Percentiles rank a stretch among this genome's conserved stretches.
Conservation (phyloP, 805 yeast species). For the Wickerhamomyces chambardii region DNA sequence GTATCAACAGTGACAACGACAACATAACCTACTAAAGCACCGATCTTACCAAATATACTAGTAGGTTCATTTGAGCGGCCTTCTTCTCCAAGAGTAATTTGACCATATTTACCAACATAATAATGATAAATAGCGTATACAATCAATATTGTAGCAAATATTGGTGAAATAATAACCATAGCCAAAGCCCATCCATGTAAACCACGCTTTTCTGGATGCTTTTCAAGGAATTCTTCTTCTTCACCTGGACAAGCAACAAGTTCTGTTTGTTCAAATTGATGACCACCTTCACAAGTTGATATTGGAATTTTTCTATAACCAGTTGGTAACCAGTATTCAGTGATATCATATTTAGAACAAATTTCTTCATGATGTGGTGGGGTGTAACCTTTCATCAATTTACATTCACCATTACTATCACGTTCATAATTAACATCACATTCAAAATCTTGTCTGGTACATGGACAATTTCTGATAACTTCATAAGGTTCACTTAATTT, state of each 20-base stretch:
- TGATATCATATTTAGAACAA: conserved; percentile 46
- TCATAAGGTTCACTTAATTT: conserved; percentile 50
- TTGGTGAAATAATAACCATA: conserved; percentile 47
- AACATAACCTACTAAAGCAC: conserved; percentile 20
- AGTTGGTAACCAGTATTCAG: conserved; percentile 80
- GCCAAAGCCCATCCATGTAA: conserved; percentile 46
- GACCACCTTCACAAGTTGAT: conserved; percentile 82
- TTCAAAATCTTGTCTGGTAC: conserved; percentile 83
- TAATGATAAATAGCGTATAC: conserved; percentile 71
- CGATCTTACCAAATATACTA: conserved; percentile 46
- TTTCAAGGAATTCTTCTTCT: conserved; percentile 46
- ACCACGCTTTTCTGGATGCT: conserved; percentile 45
- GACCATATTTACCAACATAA: conserved; percentile 79
- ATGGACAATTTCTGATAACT: conserved; percentile 60
- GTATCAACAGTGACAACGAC: conserved; percentile 19
- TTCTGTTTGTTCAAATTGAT: conserved; percentile 53
- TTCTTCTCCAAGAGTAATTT: conserved; percentile 74
- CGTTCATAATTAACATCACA: conserved; percentile 83
- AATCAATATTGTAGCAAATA: conserved; percentile 37
- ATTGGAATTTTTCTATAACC: conserved; percentile 86
- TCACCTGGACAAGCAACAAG: conserved; percentile 84
- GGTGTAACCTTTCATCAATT: conserved; percentile 62
- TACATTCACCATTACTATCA: conserved; percentile 76
- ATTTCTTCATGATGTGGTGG: conserved; percentile 57
- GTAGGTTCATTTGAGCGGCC: conserved; percentile 57